Conservation (phyloP, 129 eudicot genomes). For the Ambrosia artemisiifolia region DNA sequence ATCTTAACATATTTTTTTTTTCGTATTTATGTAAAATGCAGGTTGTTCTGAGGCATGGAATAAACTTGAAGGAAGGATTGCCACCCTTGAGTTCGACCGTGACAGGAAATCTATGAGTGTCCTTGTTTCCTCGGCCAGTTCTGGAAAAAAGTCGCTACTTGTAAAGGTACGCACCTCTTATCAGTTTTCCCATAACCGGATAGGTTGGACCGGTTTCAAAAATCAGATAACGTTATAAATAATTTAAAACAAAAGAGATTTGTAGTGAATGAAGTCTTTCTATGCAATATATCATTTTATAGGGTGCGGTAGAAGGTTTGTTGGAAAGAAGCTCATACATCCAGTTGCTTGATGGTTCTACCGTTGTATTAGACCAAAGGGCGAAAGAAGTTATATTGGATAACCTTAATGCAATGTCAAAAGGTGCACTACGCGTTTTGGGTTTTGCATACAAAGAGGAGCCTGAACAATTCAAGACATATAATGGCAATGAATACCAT, state of each 20-base stretch:
- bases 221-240: too few relatives aligned
- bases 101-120: conserved; percentile 94
- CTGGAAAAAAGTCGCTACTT: conserved; percentile 60
- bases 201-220: too few relatives aligned
- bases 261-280: too few relatives aligned
- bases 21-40: conserved; percentile 15
- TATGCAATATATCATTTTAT: conserved; percentile 10
- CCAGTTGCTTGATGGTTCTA: conserved; percentile 79
- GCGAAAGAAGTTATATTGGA: conserved; percentile 47
- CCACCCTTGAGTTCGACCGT: conserved; percentile 88
- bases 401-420: conserved; percentile 67
- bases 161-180: conserved; percentile 54
- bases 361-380: conserved; percentile 51
- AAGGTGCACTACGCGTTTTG: conserved; percentile 76
- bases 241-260: too few relatives aligned
- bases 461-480: conserved; percentile 61
- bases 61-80: conserved; percentile 51
- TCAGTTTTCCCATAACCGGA: too few relatives aligned
- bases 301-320: conserved; percentile 97
- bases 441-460: conserved; percentile 97
- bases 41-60: conserved; percentile 53
- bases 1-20: neutral
- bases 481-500: conserved; percentile 75
- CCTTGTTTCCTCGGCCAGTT: conserved; percentile 45
- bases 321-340: conserved; percentile 82